These are phyloP conservation scores for Plasmopara muralis DNA, from an alignment of 352 stramenopile species.

Conservation along the genomic window DNA sequence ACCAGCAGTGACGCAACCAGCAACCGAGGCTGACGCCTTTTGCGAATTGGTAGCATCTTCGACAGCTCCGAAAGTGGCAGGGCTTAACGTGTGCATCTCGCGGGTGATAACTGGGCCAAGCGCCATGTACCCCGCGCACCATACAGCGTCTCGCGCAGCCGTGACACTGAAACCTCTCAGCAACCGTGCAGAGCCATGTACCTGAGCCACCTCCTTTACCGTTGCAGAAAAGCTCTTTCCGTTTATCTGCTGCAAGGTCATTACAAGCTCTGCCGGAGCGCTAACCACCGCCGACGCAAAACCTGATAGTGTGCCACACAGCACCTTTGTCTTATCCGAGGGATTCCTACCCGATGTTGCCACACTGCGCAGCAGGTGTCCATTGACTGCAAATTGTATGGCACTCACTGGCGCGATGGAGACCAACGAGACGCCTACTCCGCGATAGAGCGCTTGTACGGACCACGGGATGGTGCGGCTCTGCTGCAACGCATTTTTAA, in stretches of 20 bases:
- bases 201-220: slow-evolving; percentile 42
- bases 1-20: slow-evolving; percentile 62
- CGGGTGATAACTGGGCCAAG: slow-evolving; percentile 39
- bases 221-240: slow-evolving; percentile 60
- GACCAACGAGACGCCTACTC: no score
- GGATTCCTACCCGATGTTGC: no score
- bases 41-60: slow-evolving; percentile 46
- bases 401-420: no score
- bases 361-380: no score
- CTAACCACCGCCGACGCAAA: slow-evolving; percentile 56
- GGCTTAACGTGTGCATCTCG: no score
- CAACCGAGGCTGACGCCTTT: slow-evolving; percentile 48
- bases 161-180: slow-evolving; percentile 57
- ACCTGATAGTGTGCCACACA: slow-evolving; percentile 38
- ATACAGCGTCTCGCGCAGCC: slow-evolving; percentile 55
- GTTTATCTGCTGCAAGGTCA: slow-evolving; percentile 84
- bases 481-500: slow-evolving; percentile 85
- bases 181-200: slow-evolving; percentile 43
- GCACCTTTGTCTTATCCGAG: no score
- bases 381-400: no score
- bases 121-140: slow-evolving; percentile 74
- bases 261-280: slow-evolving; percentile 71
- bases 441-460: slow-evolving; percentile 2
- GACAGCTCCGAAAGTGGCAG: no score
- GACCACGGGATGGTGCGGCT: slow-evolving; percentile 57